Percentiles rank a stretch among this genome's conserved stretches.
phyloP scores from a whole-genome alignment of 2,329 filamentous ascomycete species.

The Capronia coronata region DNA sequence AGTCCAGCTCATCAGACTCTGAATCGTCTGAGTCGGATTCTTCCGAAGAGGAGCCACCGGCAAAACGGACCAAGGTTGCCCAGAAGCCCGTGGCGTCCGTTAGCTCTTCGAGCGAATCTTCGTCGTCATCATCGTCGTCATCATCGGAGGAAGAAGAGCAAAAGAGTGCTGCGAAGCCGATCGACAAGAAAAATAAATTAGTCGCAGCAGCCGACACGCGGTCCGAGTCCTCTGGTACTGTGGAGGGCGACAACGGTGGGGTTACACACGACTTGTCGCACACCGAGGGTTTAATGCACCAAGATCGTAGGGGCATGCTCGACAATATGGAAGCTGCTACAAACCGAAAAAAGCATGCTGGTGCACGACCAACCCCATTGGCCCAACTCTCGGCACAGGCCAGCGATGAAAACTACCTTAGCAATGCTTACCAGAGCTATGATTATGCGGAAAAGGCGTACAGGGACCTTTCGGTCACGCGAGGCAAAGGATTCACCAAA shows the following conservation, averaged over 20 bases:
- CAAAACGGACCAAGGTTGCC: conserved; percentile 18
- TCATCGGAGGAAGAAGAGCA: conserved; percentile 12
- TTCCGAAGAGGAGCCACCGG: conserved; percentile 26
- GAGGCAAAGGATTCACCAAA: conserved; percentile 96
- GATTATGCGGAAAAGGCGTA: conserved; percentile 85
- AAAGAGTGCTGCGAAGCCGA: conserved; percentile 20
- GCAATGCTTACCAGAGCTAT: conserved; percentile 76
- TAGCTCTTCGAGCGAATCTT: conserved; percentile 28
- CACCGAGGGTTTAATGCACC: conserved; percentile 31
- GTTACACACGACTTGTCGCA: not conserved
- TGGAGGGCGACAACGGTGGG: conserved; percentile 18
- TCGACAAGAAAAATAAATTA: not conserved
- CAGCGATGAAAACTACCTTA: conserved; percentile 64
- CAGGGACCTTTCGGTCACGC: conserved; percentile 80
- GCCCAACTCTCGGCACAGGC: conserved; percentile 63
- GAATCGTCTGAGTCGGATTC: conserved; percentile 38
- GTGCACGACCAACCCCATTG: conserved; percentile 64
- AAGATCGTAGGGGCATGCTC: conserved; percentile 1
- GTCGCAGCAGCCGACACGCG: conserved; percentile 5
- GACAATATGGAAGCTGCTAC: not conserved
- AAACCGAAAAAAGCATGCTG: conserved; percentile 38
- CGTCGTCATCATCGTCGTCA: not conserved
- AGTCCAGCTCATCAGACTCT: conserved; percentile 36
- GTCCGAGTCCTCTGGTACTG: conserved; percentile 26
- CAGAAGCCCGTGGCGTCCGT: conserved; percentile 4